Base-by-base conservation (phyloP, 2,329 filamentous ascomycete species). In the Herpotrichia juniperi region DNA sequence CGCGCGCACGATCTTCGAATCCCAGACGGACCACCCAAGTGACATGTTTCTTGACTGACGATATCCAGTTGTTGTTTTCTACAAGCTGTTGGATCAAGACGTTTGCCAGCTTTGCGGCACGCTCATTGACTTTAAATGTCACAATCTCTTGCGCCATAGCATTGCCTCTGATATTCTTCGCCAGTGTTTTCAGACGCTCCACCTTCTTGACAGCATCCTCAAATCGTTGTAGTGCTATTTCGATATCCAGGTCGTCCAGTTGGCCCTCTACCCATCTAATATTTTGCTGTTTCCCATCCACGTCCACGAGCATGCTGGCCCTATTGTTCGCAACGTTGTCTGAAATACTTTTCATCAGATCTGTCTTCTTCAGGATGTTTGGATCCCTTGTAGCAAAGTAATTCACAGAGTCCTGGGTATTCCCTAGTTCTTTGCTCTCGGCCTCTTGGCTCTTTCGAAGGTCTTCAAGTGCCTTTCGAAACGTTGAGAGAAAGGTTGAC, bases 281-380 rank as follows among this genome's bases (percentile, higher is more conserved):
- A 69, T 94, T 97, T 70, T 97, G 91, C 73, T 97, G 93, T 66
- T 96, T 96, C 43, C 94, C 94, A 66, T 97, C 94, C 12, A 96
- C 91, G 64, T 99, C 94, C 61, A 99, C 93, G 49, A 96, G 84
- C 77, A 96, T 89, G 55, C 81, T 84, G 16, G 78, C 77, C 32
- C 79, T 78, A 71, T 96, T 90, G 68, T 91, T 91, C 63, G 89
- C 86, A 56, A 87, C 86, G 1, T 68, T 73, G 4, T 75, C 73
- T 4, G 91, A 91, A 9, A 92, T 76, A 7, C 85, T 88, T 67
- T 94, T 91, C 12, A 96, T 81, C 2, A 94, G 78, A 52, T 93
- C 90, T 0, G 89, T 86, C 73, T 93, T 92, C 66, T 91, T 88
- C 35, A 93, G 79, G 21, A 93, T 79, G 1, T 87, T 86, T 1